Percentiles rank a stretch among this genome's conserved stretches.
Evolutionary conservation across 192 early-diverging fungal species (phyloP).

Genomic region (Backusella mclennaniae): DNA sequence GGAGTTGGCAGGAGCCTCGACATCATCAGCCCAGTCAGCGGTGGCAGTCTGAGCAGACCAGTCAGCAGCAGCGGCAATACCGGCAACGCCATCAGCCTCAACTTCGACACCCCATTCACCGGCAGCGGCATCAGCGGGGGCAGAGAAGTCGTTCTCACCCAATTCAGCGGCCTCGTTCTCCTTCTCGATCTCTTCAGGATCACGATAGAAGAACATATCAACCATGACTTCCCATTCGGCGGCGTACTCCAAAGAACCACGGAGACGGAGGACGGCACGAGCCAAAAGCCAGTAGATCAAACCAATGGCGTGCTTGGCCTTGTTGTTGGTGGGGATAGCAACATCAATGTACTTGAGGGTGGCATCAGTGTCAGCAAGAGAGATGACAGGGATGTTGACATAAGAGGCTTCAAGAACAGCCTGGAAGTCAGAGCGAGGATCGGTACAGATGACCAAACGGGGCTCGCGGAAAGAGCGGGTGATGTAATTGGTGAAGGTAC

Average conservation of each 20-base stretch:
- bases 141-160: slow-evolving; percentile 36
- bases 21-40: slow-evolving; percentile 38
- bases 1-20: slow-evolving; percentile 19
- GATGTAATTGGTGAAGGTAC: slow-evolving; percentile 99
- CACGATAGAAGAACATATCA: slow-evolving; percentile 99
- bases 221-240: slow-evolving; percentile 96
- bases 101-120: slow-evolving; percentile 70
- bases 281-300: slow-evolving; percentile 97
- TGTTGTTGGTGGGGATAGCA: slow-evolving; percentile 99
- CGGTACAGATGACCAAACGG: slow-evolving; percentile 95
- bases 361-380: slow-evolving; percentile 97
- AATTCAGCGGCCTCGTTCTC: slow-evolving; percentile 66
- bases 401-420: slow-evolving; percentile 99
- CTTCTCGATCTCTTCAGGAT: slow-evolving; percentile 96
- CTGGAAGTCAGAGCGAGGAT: slow-evolving; percentile 98
- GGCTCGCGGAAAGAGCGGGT: slow-evolving; percentile 99
- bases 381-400: slow-evolving; percentile 99
- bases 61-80: slow-evolving; percentile 42
- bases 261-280: slow-evolving; percentile 98
- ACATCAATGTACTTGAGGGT: slow-evolving; percentile 93
- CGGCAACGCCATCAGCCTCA: slow-evolving; percentile 44
- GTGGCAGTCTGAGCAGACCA: slow-evolving; percentile 33
- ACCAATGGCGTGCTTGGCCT: slow-evolving; percentile 98
- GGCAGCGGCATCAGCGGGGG: slow-evolving; percentile 38
- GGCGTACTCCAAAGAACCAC: slow-evolving; percentile 85